Conservation (phyloP, 2,329 filamentous ascomycete species). For the Stachybotrys chartarum region DNA sequence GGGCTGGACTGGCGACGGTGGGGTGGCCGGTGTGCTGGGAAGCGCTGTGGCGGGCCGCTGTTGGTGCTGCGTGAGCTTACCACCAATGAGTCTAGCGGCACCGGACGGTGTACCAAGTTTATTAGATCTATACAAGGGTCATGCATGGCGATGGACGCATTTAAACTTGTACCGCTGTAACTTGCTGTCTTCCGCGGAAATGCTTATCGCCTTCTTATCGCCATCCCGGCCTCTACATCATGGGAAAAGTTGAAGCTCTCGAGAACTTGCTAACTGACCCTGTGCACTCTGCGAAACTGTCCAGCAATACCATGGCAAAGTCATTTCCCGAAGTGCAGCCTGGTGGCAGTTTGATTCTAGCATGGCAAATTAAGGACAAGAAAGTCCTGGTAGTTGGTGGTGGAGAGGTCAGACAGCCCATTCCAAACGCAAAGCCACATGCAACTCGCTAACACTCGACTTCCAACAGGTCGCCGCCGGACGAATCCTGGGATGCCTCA, state of each 20-base stretch:
- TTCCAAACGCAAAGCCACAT: neutral
- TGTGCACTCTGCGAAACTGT: neutral
- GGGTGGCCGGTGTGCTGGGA: neutral
- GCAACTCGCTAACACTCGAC: neutral
- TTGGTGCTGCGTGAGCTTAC: neutral
- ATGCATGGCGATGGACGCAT: no score
- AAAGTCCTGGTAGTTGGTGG: conserved; percentile 88
- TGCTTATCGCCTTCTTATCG: conserved; percentile 8
- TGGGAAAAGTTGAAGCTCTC: neutral
- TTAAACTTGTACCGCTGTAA: no score
- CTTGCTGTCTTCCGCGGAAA: no score
- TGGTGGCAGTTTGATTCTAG: conserved; percentile 86
- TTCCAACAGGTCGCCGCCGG: conserved; percentile 76
- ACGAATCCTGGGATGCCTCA: conserved; percentile 87
- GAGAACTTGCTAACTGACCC: neutral
- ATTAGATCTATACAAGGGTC: no score
- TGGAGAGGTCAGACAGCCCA: conserved; percentile 63
- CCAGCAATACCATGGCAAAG: conserved; percentile 20
- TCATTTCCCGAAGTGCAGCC: conserved; percentile 76
- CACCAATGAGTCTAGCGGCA: neutral
- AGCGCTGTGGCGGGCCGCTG: neutral
- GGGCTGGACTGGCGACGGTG: neutral
- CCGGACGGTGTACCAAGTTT: neutral
- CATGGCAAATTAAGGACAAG: conserved; percentile 91
- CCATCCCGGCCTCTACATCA: neutral